These are phyloP conservation scores for Colletotrichum costaricense DNA, from an alignment of 2,329 filamentous ascomycete genomes.

Conservation along the genomic window DNA sequence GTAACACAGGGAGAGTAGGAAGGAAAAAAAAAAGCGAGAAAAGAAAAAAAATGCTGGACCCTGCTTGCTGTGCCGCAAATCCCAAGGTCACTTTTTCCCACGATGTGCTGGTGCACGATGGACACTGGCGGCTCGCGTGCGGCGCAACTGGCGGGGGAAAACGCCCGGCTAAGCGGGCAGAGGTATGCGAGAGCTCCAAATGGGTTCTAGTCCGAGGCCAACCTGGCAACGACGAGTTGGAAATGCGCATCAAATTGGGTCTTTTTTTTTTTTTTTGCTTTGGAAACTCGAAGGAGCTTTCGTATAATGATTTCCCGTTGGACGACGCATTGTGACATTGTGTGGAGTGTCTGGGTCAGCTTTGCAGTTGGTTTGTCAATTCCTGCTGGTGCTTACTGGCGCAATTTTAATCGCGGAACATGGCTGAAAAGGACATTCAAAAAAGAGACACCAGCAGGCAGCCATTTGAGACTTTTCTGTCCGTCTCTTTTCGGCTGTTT, in stretches of 20 bases:
- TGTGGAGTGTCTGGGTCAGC: neutral
- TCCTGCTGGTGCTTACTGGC: neutral
- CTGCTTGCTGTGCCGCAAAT: neutral
- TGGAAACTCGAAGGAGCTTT: too few species aligned
- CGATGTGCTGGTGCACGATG: neutral
- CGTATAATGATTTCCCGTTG: neutral
- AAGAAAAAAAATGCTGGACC: neutral
- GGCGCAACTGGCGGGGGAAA: neutral
- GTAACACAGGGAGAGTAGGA: neutral
- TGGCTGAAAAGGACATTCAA: neutral
- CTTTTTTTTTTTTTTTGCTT: neutral
- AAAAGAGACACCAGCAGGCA: neutral
- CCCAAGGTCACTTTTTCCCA: too few species aligned
- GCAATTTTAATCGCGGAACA: neutral
- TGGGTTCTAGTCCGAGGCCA: neutral
- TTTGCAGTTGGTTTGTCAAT: neutral
- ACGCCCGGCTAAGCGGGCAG: conserved; percentile 21
- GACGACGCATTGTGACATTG: neutral
- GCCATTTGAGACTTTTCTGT: neutral
- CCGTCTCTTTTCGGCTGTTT: neutral
- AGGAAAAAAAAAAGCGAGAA: too few species aligned
- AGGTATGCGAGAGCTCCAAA: neutral
- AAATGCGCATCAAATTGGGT: neutral
- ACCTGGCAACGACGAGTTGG: neutral
- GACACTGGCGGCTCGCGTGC: neutral